phyloP scores from a whole-genome alignment of 2,329 filamentous ascomycete species.

The Aureobasidium sp. region DNA sequence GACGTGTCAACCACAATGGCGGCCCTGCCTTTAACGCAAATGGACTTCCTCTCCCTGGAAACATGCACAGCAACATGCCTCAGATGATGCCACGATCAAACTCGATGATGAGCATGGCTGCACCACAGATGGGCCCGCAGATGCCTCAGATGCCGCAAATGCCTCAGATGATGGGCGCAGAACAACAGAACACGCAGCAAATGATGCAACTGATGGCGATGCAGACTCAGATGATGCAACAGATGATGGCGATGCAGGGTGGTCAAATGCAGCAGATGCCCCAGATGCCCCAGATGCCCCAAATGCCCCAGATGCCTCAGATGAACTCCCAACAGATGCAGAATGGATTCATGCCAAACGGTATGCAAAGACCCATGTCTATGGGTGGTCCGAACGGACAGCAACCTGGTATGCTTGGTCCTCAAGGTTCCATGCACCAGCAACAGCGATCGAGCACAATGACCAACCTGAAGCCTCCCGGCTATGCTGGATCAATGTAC shows the following conservation, averaged over 20 bases:
- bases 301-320: constrained; percentile 17
- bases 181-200: constrained; percentile 18
- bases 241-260: constrained; percentile 30
- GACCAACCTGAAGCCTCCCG: constrained; percentile 17
- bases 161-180: constrained; percentile 1
- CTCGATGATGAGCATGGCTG: constrained; percentile 24
- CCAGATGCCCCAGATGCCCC: too few species aligned
- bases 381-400: constrained; percentile 23
- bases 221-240: constrained; percentile 32
- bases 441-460: constrained; percentile 27
- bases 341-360: constrained; percentile 5
- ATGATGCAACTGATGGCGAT: constrained; percentile 32
- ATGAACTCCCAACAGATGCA: constrained; percentile 10
- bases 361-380: constrained; percentile 32
- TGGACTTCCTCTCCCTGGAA: constrained; percentile 23
- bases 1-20: constrained; percentile 59
- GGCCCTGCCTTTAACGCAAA: constrained; percentile 12
- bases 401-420: constrained; percentile 67
- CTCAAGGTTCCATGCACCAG: constrained; percentile 21
- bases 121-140: constrained; percentile 19
- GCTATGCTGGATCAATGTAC: constrained; percentile 29
- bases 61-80: constrained; percentile 20
- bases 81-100: constrained; percentile 22
- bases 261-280: constrained; percentile 19
- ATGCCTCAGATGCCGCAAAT: constrained; percentile 8